phyloP scores from a whole-genome alignment of 495 filamentous ascomycete genomes.

The Penicillium riverlandense region DNA sequence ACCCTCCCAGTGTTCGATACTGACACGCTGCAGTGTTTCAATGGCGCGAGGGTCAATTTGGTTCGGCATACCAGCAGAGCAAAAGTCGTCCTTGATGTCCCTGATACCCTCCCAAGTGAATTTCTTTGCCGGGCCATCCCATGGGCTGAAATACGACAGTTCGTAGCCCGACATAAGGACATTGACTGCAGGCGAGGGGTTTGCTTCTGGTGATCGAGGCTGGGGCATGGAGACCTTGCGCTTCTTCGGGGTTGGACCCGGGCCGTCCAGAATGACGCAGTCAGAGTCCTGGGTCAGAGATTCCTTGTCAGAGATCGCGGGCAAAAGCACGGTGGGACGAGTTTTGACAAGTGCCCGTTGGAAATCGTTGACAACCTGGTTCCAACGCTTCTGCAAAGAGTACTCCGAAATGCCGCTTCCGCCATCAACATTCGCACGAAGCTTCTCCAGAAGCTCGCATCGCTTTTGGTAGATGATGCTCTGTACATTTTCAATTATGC shows the following conservation, averaged over 20 bases:
- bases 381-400: slow-evolving; percentile 31
- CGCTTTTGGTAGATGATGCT: slow-evolving; percentile 30
- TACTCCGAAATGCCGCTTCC: slow-evolving; percentile 6
- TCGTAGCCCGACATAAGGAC: background rate
- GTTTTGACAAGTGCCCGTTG: slow-evolving; percentile 24
- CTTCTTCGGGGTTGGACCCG: slow-evolving; percentile 3
- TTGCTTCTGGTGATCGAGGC: background rate
- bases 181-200: background rate
- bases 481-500: slow-evolving; percentile 36
- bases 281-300: slow-evolving; percentile 17
- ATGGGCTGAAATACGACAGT: slow-evolving; percentile 6
- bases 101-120: slow-evolving; percentile 28
- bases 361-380: slow-evolving; percentile 27
- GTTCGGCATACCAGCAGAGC: slow-evolving; percentile 28
- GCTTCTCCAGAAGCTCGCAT: slow-evolving; percentile 17
- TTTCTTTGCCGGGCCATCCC: slow-evolving; percentile 4
- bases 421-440: slow-evolving; percentile 29
- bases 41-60: slow-evolving; percentile 36
- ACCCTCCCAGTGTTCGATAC: slow-evolving; percentile 31
- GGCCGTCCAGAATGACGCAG: slow-evolving; percentile 12
- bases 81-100: slow-evolving; percentile 28
- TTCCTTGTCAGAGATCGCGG: background rate
- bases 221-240: slow-evolving; percentile 6
- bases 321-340: slow-evolving; percentile 19
- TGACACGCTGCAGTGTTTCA: slow-evolving; percentile 29